phyloP scores from a whole-genome alignment of 2,329 filamentous ascomycete species.

The Penicillium sp. region DNA sequence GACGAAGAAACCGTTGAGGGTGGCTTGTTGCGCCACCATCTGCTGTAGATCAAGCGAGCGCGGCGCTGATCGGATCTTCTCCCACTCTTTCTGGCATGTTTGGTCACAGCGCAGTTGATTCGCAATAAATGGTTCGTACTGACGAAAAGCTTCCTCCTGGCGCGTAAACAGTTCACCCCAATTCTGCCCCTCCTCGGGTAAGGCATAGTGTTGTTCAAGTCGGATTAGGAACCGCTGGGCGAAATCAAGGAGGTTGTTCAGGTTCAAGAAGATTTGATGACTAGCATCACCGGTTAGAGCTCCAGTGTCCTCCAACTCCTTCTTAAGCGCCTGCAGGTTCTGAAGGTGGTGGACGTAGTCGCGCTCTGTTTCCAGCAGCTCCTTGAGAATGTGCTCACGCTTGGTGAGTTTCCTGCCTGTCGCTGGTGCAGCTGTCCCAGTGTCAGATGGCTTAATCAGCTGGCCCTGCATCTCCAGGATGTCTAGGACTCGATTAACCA shows the following conservation, averaged over 20 bases:
- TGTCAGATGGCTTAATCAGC: slow-evolving; percentile 66
- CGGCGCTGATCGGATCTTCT: slow-evolving; percentile 75
- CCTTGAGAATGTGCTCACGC: slow-evolving; percentile 87
- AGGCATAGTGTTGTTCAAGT: slow-evolving; percentile 91
- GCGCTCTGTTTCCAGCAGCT: slow-evolving; percentile 91
- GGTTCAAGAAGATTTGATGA: slow-evolving; percentile 94
- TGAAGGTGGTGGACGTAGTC: slow-evolving; percentile 98
- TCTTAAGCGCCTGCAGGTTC: slow-evolving; percentile 90
- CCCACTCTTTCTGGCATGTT: slow-evolving; percentile 82
- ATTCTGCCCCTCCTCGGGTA: slow-evolving; percentile 75
- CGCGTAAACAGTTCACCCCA: slow-evolving; percentile 92
- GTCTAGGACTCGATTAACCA: slow-evolving; percentile 91
- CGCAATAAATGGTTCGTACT: slow-evolving; percentile 96
- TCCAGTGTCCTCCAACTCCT: slow-evolving; percentile 83
- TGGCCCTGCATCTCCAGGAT: slow-evolving; percentile 78
- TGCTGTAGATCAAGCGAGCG: slow-evolving; percentile 68
- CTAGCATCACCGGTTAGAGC: slow-evolving; percentile 87
- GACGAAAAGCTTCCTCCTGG: slow-evolving; percentile 85
- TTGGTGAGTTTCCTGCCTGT: slow-evolving; percentile 65
- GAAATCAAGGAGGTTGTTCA: slow-evolving; percentile 93
- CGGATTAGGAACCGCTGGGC: slow-evolving; percentile 93
- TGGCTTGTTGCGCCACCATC: slow-evolving; percentile 86
- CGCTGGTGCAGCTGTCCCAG: slow-evolving; percentile 49
- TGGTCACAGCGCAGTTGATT: slow-evolving; percentile 92
- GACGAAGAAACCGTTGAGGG: slow-evolving; percentile 86